Evolutionary conservation across 257 asterid genomes (phyloP).

Genomic region (Nicotiana paniculata): DNA sequence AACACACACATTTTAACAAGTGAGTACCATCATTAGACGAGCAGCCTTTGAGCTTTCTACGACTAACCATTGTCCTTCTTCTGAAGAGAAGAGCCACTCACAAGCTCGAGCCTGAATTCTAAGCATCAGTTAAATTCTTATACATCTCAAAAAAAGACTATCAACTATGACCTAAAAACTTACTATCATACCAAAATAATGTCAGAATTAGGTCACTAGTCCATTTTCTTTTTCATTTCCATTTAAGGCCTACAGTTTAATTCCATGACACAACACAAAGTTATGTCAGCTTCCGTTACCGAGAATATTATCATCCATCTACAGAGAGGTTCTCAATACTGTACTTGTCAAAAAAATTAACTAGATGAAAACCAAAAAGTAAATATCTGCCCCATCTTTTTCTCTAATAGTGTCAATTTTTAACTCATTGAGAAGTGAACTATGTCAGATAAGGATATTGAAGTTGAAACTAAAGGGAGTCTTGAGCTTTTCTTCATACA

Average conservation of each 20-base stretch:
- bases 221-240: background rate
- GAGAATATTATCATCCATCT: background rate
- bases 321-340: background rate
- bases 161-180: slow-evolving; percentile 1
- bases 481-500: background rate
- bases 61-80: slow-evolving; percentile 88
- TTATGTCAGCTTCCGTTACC: background rate
- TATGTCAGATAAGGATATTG: background rate
- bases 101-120: slow-evolving; percentile 73
- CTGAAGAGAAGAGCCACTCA: slow-evolving; percentile 90
- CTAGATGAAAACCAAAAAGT: background rate
- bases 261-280: background rate
- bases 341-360: background rate
- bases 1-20: background rate
- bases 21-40: slow-evolving; percentile 72
- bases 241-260: background rate
- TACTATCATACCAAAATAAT: background rate
- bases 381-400: background rate
- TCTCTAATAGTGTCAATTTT: background rate
- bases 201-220: background rate
- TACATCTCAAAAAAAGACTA: background rate
- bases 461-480: background rate
- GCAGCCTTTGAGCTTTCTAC: slow-evolving; percentile 76
- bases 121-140: slow-evolving; percentile 32
- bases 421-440: background rate